Evolutionary conservation across 2,329 filamentous ascomycete genomes (phyloP).

Genomic region (Diplodia scrobiculata): DNA sequence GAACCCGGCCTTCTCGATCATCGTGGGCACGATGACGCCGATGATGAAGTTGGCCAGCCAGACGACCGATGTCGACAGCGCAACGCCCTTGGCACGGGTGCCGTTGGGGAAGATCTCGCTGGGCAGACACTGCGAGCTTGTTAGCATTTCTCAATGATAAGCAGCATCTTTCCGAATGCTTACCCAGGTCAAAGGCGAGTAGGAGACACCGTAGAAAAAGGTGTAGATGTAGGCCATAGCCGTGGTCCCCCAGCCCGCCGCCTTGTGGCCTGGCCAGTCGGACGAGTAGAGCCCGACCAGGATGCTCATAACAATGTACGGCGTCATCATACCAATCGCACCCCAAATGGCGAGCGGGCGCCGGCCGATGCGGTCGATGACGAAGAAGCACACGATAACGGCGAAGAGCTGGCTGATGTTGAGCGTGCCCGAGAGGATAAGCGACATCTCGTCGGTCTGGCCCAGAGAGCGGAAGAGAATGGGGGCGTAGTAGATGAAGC

Average conservation of each 20-base stretch:
- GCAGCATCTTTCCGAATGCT: background rate
- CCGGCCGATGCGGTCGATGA: constrained; percentile 34
- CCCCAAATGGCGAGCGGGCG: constrained; percentile 32
- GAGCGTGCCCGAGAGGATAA: constrained; percentile 37
- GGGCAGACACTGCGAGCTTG: constrained; percentile 9
- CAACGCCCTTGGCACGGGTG: constrained; percentile 47
- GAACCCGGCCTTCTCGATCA: constrained; percentile 60
- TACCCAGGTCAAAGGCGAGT: constrained; percentile 40
- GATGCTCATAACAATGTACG: constrained; percentile 55
- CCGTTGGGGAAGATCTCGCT: constrained; percentile 30
- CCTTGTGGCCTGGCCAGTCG: constrained; percentile 54
- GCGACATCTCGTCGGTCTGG: constrained; percentile 40
- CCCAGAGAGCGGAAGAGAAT: constrained; percentile 49
- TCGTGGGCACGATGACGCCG: constrained; percentile 64
- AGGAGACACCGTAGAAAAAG: constrained; percentile 57
- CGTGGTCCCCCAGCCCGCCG: constrained; percentile 57
- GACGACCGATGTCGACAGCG: constrained; percentile 63
- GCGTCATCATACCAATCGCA: constrained; percentile 35
- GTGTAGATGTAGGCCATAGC: constrained; percentile 55
- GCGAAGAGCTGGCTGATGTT: constrained; percentile 44
- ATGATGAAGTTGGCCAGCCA: constrained; percentile 68
- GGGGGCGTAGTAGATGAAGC: constrained; percentile 54
- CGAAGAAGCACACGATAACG: constrained; percentile 30
- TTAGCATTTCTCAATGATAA: background rate
- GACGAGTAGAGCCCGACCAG: constrained; percentile 58